These are phyloP conservation scores for Kalmanozyma brasiliensis DNA, from an alignment of 1,284 basidiomycete species.

Conservation along the genomic window DNA sequence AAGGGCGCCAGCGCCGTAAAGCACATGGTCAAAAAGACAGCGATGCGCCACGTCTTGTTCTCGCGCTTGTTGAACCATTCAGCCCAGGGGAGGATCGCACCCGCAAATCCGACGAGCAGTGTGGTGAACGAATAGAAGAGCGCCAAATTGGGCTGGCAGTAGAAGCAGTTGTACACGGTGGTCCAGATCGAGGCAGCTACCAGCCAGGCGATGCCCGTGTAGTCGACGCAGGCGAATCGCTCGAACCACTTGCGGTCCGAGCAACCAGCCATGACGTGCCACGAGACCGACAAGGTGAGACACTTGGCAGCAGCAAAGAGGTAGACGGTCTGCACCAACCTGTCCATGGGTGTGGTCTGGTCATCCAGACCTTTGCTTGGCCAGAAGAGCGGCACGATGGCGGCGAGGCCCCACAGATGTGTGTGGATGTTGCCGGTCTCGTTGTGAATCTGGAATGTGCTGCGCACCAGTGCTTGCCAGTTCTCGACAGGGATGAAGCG, in stretches of 20 bases:
- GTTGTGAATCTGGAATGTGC: conserved; percentile 66
- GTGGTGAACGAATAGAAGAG: conserved; percentile 61
- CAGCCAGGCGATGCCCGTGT: conserved; percentile 66
- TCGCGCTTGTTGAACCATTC: conserved; percentile 64
- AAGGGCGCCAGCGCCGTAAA: conserved; percentile 63
- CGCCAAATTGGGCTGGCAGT: conserved; percentile 66
- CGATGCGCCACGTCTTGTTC: conserved; percentile 61
- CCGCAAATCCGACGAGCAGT: conserved; percentile 55
- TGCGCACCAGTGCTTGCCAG: conserved; percentile 55
- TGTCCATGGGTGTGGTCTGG: conserved; percentile 64
- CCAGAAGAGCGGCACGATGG: conserved; percentile 63
- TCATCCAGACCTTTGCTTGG: conserved; percentile 58
- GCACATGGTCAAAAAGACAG: conserved; percentile 64
- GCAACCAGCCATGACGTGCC: conserved; percentile 68
- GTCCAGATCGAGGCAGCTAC: conserved; percentile 66
- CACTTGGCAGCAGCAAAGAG: conserved; percentile 66
- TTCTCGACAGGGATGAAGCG: conserved; percentile 64
- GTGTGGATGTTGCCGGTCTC: conserved; percentile 67
- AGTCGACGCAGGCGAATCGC: conserved; percentile 66
- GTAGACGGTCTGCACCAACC: conserved; percentile 64
- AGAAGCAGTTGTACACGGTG: conserved; percentile 66
- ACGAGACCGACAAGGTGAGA: conserved; percentile 59
- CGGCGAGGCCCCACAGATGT: conserved; percentile 60
- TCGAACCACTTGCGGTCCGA: conserved; percentile 63
- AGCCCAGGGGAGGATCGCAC: conserved; percentile 65